phyloP scores from a whole-genome alignment of 495 filamentous ascomycete genomes.

The Penicillium cataractarum region DNA sequence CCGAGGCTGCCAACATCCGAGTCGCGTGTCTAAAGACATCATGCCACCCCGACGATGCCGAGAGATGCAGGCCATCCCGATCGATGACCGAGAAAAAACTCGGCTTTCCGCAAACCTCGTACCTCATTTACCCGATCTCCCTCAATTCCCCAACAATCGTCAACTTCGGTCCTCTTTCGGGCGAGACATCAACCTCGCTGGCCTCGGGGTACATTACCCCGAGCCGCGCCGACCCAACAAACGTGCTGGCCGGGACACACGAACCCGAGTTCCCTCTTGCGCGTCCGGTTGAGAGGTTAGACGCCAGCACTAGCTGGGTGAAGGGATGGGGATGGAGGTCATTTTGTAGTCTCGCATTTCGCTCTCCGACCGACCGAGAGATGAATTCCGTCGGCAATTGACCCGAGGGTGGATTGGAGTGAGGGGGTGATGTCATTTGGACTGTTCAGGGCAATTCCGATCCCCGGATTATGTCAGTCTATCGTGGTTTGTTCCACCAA shows the following conservation, averaged over 20 bases:
- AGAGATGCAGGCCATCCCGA: not conserved
- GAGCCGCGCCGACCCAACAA: conserved; percentile 9
- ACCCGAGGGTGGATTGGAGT: not conserved
- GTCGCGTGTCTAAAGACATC: not conserved
- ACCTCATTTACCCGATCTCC: not conserved
- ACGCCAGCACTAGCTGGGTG: too few relatives aligned
- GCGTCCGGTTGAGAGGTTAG: not conserved
- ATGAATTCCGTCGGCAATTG: conserved; percentile 32
- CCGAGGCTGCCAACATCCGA: not conserved
- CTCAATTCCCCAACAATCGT: not conserved
- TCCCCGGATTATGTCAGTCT: conserved; percentile 22
- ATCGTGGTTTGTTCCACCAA: conserved; percentile 19
- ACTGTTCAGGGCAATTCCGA: conserved; percentile 14
- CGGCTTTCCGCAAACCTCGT: not conserved
- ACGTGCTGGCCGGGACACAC: not conserved
- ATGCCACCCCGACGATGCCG: not conserved
- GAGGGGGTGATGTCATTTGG: conserved; percentile 23
- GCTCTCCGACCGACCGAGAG: not conserved
- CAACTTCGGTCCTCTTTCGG: conserved; percentile 6
- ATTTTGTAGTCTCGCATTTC: conserved; percentile 4
- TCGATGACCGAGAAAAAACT: not conserved
- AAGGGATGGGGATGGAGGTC: not conserved
- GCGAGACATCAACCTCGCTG: conserved; percentile 7
- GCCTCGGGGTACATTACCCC: conserved; percentile 25
- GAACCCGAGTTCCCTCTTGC: not conserved